phyloP scores from a whole-genome alignment of 768 basidiomycete species.

The Pulveroboletus sp. region DNA sequence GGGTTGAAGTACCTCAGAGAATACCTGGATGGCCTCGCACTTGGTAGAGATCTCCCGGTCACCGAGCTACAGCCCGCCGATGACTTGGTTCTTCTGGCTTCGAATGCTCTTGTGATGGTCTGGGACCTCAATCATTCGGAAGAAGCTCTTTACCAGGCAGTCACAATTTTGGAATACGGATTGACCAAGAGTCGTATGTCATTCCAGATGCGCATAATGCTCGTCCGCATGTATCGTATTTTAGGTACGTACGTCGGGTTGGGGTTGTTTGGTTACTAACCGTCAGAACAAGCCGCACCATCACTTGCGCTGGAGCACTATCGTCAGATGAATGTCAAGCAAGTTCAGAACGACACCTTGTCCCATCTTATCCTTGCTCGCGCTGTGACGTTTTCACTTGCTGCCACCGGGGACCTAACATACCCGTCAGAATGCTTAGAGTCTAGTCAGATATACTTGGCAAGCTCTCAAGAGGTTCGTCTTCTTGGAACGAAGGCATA shows the following conservation, averaged over 20 bases:
- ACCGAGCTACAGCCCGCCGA: constrained; percentile 88
- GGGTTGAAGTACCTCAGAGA: constrained; percentile 49
- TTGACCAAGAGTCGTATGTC: constrained; percentile 69
- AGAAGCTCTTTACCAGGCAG: constrained; percentile 58
- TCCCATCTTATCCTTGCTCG: constrained; percentile 79
- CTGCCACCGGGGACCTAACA: constrained; percentile 71
- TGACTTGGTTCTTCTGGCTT: constrained; percentile 74
- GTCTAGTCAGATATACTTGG: constrained; percentile 74
- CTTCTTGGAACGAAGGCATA: neutral
- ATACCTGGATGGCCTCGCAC: constrained; percentile 62
- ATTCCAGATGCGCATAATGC: constrained; percentile 70
- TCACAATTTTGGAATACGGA: constrained; percentile 66
- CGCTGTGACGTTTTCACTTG: constrained; percentile 72
- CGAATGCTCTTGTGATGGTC: constrained; percentile 57
- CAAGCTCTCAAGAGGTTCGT: constrained; percentile 71
- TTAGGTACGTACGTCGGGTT: constrained; percentile 47
- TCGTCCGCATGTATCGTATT: constrained; percentile 78
- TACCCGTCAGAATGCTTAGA: constrained; percentile 73
- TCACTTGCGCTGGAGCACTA: constrained; percentile 76
- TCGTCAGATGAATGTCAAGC: constrained; percentile 70
- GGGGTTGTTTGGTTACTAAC: neutral
- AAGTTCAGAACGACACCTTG: constrained; percentile 85
- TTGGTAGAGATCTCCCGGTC: constrained; percentile 59
- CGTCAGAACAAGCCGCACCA: constrained; percentile 54
- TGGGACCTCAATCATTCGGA: constrained; percentile 57